A percentile compares a stretch with the other conserved stretches of the same genome.
Conservation (phyloP, 768 basidiomycete genomes). For the Strobilomyces dryophilus region DNA sequence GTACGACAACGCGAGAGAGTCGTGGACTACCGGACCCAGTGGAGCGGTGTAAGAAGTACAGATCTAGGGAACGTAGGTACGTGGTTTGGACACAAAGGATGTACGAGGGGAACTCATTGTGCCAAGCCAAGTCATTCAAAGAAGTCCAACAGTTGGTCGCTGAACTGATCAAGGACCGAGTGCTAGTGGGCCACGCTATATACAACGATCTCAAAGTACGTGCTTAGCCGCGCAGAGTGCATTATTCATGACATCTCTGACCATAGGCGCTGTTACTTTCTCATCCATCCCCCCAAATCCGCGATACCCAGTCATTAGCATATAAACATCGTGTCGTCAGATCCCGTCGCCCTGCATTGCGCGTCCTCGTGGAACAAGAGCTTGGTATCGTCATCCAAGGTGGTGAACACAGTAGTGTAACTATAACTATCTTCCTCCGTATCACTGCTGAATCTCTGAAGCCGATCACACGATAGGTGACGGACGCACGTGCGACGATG, state of each 20-base stretch:
- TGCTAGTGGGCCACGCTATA: slow-evolving; percentile 89
- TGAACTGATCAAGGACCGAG: slow-evolving; percentile 67
- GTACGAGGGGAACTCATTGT: not conserved
- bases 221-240: not conserved
- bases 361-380: slow-evolving; percentile 76
- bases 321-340: slow-evolving; percentile 56
- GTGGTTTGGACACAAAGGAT: not conserved
- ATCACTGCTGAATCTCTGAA: not conserved
- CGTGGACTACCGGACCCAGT: slow-evolving; percentile 89
- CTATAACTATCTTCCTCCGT: slow-evolving; percentile 25
- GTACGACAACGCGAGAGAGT: slow-evolving; percentile 85
- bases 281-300: slow-evolving; percentile 57
- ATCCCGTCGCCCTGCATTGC: slow-evolving; percentile 68
- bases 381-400: slow-evolving; percentile 76
- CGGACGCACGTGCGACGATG: slow-evolving; percentile 94
- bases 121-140: slow-evolving; percentile 67
- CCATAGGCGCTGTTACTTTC: slow-evolving; percentile 59
- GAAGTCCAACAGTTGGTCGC: slow-evolving; percentile 79
- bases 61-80: slow-evolving; percentile 52
- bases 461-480: slow-evolving; percentile 50
- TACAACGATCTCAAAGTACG: slow-evolving; percentile 80
- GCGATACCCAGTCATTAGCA: slow-evolving; percentile 68
- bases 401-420: slow-evolving; percentile 88
- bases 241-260: not conserved
- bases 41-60: not conserved